Conservation (phyloP, 2,329 filamentous ascomycete genomes). For the Chaetomiaceae sp. region DNA sequence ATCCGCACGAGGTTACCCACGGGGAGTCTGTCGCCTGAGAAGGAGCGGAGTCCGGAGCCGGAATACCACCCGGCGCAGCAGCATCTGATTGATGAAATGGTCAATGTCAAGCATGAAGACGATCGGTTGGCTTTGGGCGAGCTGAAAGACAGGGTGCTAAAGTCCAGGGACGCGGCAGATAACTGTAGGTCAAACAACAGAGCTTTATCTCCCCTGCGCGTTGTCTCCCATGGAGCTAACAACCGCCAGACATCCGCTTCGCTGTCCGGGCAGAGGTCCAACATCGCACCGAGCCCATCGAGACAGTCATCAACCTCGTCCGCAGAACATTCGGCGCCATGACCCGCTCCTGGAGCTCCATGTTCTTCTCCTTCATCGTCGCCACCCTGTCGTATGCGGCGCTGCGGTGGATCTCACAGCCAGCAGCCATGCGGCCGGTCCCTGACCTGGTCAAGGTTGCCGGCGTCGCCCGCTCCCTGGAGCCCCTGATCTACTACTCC, state of each 20-base stretch:
- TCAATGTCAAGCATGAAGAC: constrained; percentile 35
- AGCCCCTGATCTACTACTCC: constrained; percentile 91
- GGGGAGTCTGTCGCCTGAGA: constrained; percentile 54
- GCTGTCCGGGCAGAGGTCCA: constrained; percentile 83
- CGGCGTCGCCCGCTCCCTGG: constrained; percentile 82
- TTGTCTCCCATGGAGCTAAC: neutral
- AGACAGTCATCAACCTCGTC: constrained; percentile 63
- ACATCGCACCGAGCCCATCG: constrained; percentile 79
- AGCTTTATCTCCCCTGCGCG: constrained; percentile 12
- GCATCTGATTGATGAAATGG: constrained; percentile 18
- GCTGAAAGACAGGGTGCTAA: constrained; percentile 19
- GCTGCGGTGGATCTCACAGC: constrained; percentile 63
- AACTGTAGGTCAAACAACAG: constrained; percentile 43
- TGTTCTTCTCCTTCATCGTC: constrained; percentile 58
- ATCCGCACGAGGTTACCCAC: constrained; percentile 52
- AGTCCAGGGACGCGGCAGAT: constrained; percentile 36
- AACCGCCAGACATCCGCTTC: constrained; percentile 71
- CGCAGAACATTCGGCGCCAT: constrained; percentile 55
- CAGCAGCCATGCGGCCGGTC: constrained; percentile 61
- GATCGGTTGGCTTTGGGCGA: constrained; percentile 28
- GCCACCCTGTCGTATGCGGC: constrained; percentile 61
- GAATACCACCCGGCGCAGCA: constrained; percentile 26
- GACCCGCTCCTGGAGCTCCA: constrained; percentile 66
- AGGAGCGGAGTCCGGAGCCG: constrained; percentile 46
- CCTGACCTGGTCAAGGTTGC: constrained; percentile 90